phyloP scores from a whole-genome alignment of 1,284 basidiomycete genomes.

The Neotropicomus parvogracilis region DNA sequence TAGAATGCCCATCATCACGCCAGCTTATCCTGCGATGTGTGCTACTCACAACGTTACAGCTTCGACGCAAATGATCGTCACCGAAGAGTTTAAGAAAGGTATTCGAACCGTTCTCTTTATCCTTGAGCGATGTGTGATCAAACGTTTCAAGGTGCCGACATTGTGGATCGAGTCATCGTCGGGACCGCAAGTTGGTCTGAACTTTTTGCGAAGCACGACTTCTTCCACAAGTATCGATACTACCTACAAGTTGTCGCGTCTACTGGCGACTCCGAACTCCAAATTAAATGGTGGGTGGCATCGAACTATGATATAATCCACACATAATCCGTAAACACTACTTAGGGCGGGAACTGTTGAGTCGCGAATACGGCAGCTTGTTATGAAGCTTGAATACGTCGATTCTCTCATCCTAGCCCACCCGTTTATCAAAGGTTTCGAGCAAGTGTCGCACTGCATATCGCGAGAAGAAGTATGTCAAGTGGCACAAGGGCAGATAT shows the following conservation, averaged over 20 bases:
- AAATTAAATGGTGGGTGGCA: conserved; percentile 84
- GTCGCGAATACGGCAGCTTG: conserved; percentile 90
- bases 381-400: conserved; percentile 96
- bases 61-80: conserved; percentile 96
- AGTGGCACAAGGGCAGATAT: conserved; percentile 88
- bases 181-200: conserved; percentile 88
- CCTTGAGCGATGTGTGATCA: conserved; percentile 3
- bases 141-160: conserved; percentile 68
- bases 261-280: conserved; percentile 75
- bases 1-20: conserved; percentile 99
- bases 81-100: conserved; percentile 94
- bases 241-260: conserved; percentile 98
- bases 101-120: neutral
- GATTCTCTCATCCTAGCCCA: conserved; percentile 90
- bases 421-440: conserved; percentile 93
- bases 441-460: conserved; percentile 81
- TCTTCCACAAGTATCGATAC: conserved; percentile 96
- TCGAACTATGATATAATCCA: conserved; percentile 2
- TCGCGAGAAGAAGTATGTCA: conserved; percentile 83
- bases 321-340: conserved; percentile 22
- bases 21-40: conserved; percentile 99
- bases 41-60: conserved; percentile 96
- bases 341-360: conserved; percentile 93
- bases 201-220: conserved; percentile 91
- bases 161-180: conserved; percentile 89